Evolutionary conservation across 2,329 filamentous ascomycete genomes (phyloP), one percentile per base, ranked within the genome.

Genomic region (Coniosporium tulheliwenetii): DNA sequence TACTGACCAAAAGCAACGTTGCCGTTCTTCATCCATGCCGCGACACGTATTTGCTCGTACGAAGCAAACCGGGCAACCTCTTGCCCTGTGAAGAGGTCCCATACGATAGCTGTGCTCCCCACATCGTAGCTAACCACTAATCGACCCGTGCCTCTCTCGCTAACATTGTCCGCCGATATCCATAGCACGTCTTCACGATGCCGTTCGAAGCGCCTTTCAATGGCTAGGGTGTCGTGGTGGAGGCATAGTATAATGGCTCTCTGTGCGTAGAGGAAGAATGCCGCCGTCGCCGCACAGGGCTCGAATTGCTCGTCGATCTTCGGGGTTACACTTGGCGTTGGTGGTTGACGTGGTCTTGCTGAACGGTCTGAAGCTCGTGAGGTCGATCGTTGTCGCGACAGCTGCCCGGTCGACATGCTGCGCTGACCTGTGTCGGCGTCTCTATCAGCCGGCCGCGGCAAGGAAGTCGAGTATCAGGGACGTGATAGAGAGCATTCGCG

Each of bases 11-110:
- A 96, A 32, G 85, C 89, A 49, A 98, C 80, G 63, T 94, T 93
- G 41, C 91, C 91, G 63, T 95, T 95, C 36, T 81, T 75, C 87
- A 98, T 95, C 85, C 91, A 98, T 10, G 83, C 72, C 32, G 87
- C 89, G 29, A 85, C 80, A 15, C 79, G 79, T 47, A 96, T 72
- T 48, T 83, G 76, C 54, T 93, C 85, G 54, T 93, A 95, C 0
- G 87, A 91, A 16, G 81, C 79, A 64, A 96, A 96, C n/a, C 87
- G 75, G 33, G 89, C 79, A 43, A 95, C 73, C 60, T 95, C 86
- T 44, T 86, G 79, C 38, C 91, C 91, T 0, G 85, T 93, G 64
- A 93, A 77, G 45, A 95, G 70, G 62, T 98, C 89, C 91, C 91
- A 98, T 7, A 96, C 85, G 55, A 96, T 94, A 3, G 87, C 85